phyloP scores from a whole-genome alignment of 2,329 filamentous ascomycete genomes.

The Aspergillus pseudoterreus region DNA sequence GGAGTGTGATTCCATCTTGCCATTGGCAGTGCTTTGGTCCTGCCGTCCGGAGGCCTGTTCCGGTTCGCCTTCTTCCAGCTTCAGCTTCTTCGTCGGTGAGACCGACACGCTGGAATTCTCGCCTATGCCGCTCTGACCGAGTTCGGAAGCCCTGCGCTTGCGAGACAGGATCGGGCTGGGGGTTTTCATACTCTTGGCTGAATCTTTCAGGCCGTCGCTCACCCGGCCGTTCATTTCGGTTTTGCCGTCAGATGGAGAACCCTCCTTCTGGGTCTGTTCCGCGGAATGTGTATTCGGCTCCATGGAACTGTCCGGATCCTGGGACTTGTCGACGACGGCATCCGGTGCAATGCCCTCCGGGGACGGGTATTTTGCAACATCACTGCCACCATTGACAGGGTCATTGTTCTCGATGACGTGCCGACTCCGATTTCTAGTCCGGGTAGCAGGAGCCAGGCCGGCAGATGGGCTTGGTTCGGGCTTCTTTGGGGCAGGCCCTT shows the following conservation, averaged over 20 bases:
- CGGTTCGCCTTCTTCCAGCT: constrained; percentile 27
- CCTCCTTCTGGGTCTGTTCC: constrained; percentile 9
- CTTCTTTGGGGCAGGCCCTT: constrained; percentile 4
- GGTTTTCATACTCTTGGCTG: constrained; percentile 9
- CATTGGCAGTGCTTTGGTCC: constrained; percentile 20
- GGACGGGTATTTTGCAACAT: constrained; percentile 11
- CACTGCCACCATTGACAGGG: constrained; percentile 1
- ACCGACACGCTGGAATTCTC: constrained; percentile 13
- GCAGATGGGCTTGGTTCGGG: constrained; percentile 15
- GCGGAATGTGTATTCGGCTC: not conserved
- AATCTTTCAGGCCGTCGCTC: constrained; percentile 3
- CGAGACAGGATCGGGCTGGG: constrained; percentile 15
- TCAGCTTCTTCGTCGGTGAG: constrained; percentile 26
- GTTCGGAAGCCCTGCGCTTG: constrained; percentile 26
- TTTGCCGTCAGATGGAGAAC: constrained; percentile 5
- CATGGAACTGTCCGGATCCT: not conserved
- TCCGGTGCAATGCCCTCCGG: constrained; percentile 13
- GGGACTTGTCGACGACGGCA: constrained; percentile 4
- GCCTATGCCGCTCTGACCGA: constrained; percentile 14
- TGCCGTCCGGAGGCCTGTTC: constrained; percentile 18
- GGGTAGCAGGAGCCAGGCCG: constrained; percentile 10
- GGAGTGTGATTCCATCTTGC: constrained; percentile 17
- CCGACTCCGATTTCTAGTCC: constrained; percentile 14
- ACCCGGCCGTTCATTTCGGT: constrained; percentile 1
- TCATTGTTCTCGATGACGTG: constrained; percentile 10